These are phyloP conservation scores for Aspergillus sp. DNA, from an alignment of 2,329 filamentous ascomycete species.

Conservation along the genomic window DNA sequence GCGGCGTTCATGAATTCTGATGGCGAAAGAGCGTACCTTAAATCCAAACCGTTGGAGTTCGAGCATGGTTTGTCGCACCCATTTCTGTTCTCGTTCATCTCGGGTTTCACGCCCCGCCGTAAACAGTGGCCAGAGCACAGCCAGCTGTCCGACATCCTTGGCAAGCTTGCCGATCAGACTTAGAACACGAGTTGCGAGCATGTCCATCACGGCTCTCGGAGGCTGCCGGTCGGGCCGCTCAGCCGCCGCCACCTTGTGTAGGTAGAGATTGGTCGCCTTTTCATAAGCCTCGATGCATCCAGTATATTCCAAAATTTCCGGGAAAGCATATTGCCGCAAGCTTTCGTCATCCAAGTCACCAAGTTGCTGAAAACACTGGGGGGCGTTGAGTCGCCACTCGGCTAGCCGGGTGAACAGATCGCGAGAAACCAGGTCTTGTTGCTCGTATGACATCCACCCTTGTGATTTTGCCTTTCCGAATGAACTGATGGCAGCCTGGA, in stretches of 20 bases:
- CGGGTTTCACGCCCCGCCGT: slow-evolving; percentile 34
- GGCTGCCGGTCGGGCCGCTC: slow-evolving; percentile 28
- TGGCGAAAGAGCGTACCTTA: slow-evolving; percentile 19
- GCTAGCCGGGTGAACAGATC: slow-evolving; percentile 28
- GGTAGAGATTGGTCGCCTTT: slow-evolving; percentile 36
- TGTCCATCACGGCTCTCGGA: slow-evolving; percentile 26
- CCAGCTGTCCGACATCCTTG: slow-evolving; percentile 35
- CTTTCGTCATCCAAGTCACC: slow-evolving; percentile 30
- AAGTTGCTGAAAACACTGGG: slow-evolving; percentile 26
- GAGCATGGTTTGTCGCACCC: slow-evolving; percentile 31
- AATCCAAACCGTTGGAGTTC: slow-evolving; percentile 30
- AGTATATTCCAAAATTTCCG: slow-evolving; percentile 34
- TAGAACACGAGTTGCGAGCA: slow-evolving; percentile 31
- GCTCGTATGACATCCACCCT: slow-evolving; percentile 25
- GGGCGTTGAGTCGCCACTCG: slow-evolving; percentile 31
- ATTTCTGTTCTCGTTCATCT: slow-evolving; percentile 28
- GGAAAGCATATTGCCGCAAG: slow-evolving; percentile 27
- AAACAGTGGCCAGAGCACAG: slow-evolving; percentile 35
- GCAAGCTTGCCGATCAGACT: slow-evolving; percentile 29
- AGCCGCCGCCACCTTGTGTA: slow-evolving; percentile 33
- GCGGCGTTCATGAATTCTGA: neutral
- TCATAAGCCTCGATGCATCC: slow-evolving; percentile 39
- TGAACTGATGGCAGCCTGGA: slow-evolving; percentile 31
- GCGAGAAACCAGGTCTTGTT: slow-evolving; percentile 32
- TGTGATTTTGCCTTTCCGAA: slow-evolving; percentile 34